Conservation (phyloP, 352 stramenopile species). For the Phytophthora cactorum region DNA sequence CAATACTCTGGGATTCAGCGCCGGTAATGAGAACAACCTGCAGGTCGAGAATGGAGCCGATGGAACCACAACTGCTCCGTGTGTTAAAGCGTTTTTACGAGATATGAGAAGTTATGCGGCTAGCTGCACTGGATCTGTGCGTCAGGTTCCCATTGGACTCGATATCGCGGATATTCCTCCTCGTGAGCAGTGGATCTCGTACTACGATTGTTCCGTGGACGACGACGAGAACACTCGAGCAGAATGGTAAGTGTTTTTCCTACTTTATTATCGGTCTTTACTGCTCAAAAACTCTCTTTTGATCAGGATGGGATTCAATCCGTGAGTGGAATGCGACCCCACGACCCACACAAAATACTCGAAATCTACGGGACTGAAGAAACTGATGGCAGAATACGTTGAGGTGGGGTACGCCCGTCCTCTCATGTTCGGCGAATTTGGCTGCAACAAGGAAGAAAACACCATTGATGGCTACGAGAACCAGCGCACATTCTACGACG, state of each 20-base stretch:
- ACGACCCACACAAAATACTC: conserved; percentile 56
- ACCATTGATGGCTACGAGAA: conserved; percentile 70
- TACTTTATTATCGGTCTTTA: too few species aligned
- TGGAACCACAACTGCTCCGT: conserved; percentile 44
- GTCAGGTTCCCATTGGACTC: conserved; percentile 66
- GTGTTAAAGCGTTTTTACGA: conserved; percentile 64
- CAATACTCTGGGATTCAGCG: conserved; percentile 67
- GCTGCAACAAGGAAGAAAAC: conserved; percentile 71
- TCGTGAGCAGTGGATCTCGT: conserved; percentile 60
- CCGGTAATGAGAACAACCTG: conserved; percentile 67
- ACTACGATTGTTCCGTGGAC: conserved; percentile 69
- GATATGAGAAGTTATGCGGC: conserved; percentile 56
- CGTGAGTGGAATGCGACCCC: conserved; percentile 72
- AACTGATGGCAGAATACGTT: conserved; percentile 69
- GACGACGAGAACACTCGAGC: conserved; percentile 54
- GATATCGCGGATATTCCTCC: conserved; percentile 69
- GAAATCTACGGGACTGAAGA: conserved; percentile 61
- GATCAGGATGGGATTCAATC: conserved; percentile 59
- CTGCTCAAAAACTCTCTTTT: not conserved
- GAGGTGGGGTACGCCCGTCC: conserved; percentile 49
- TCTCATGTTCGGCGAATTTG: conserved; percentile 83
- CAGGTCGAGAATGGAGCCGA: conserved; percentile 19
- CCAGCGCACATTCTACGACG: conserved; percentile 67
- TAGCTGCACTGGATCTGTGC: conserved; percentile 53
- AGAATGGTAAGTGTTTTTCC: conserved; percentile 40